phyloP scores from a whole-genome alignment of 352 stramenopile species.

The Phytopythium cucurbitacearum region DNA sequence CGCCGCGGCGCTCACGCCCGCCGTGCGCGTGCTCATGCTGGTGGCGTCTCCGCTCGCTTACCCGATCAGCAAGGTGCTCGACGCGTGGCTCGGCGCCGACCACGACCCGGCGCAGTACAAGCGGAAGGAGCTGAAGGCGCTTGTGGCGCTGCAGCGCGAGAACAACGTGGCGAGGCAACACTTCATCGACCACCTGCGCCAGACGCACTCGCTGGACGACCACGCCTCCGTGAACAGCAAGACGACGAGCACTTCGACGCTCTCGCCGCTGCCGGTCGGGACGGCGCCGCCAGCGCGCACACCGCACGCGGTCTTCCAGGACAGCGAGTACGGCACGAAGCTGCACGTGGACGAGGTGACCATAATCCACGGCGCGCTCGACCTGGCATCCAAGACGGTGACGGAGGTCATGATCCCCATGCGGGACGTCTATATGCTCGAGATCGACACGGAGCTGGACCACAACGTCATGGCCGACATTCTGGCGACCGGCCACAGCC shows the following conservation, averaged over 20 bases:
- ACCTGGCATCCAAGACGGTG: constrained; percentile 84
- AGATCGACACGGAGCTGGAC: constrained; percentile 71
- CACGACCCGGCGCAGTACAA: constrained; percentile 83
- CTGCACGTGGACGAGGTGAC: constrained; percentile 87
- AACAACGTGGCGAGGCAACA: constrained; percentile 30
- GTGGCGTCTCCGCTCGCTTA: constrained; percentile 87
- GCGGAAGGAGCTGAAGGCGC: constrained; percentile 84
- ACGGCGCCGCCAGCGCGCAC: constrained; percentile 26
- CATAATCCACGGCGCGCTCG: constrained; percentile 90
- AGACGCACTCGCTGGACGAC: constrained; percentile 20
- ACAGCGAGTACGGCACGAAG: constrained; percentile 43
- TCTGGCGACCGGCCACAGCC: constrained; percentile 78
- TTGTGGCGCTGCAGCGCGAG: constrained; percentile 76
- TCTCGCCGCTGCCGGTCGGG: not conserved
- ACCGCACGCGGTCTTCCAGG: constrained; percentile 30
- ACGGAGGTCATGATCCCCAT: constrained; percentile 89
- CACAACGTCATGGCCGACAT: constrained; percentile 79
- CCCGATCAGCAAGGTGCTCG: constrained; percentile 89
- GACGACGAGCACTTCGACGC: constrained; percentile 1
- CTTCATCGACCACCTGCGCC: constrained; percentile 31
- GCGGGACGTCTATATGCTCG: constrained; percentile 83
- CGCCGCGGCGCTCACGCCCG: constrained; percentile 70
- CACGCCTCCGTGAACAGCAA: constrained; percentile 8
- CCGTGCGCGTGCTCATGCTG: constrained; percentile 86
- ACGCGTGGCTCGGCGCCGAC: constrained; percentile 83